Evolutionary conservation across 2,329 filamentous ascomycete species (phyloP).

Genomic region (Pestalotiopsis sp.): DNA sequence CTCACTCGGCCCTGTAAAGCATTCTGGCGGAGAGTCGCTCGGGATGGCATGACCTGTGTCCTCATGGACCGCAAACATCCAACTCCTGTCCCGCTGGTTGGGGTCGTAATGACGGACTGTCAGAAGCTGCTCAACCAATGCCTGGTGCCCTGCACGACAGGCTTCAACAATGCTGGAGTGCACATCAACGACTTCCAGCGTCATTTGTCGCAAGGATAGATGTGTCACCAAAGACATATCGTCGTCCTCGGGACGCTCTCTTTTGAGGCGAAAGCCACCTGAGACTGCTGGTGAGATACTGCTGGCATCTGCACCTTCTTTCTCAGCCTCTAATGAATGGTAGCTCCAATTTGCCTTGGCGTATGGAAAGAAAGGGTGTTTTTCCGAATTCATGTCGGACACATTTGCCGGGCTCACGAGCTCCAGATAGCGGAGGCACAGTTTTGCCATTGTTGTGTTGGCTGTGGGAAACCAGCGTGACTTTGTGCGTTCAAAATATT

Average conservation of each 20-base stretch:
- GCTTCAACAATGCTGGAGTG: not conserved
- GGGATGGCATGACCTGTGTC: too few species aligned
- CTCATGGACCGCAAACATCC: too few species aligned
- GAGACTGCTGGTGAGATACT: not conserved
- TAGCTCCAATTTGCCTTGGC: not conserved
- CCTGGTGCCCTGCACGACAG: not conserved
- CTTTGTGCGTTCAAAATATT: slow-evolving; percentile 40
- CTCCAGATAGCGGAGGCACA: slow-evolving; percentile 38
- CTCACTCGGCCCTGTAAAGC: not conserved
- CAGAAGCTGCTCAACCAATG: not conserved
- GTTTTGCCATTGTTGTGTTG: slow-evolving; percentile 27
- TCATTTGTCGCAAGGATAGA: not conserved
- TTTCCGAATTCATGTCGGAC: too few species aligned
- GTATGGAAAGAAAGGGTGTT: not conserved
- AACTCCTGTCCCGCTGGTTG: not conserved
- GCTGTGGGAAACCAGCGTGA: slow-evolving; percentile 33
- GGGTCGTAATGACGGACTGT: not conserved
- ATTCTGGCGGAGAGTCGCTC: not conserved
- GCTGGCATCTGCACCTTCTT: not conserved
- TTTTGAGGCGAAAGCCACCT: not conserved
- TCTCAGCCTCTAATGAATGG: not conserved
- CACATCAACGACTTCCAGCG: not conserved
- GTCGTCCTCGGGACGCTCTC: not conserved
- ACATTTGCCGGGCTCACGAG: not conserved
- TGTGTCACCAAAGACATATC: not conserved